Evolutionary conservation across 495 filamentous ascomycete species (phyloP).

Genomic region (Neurospora intermedia): DNA sequence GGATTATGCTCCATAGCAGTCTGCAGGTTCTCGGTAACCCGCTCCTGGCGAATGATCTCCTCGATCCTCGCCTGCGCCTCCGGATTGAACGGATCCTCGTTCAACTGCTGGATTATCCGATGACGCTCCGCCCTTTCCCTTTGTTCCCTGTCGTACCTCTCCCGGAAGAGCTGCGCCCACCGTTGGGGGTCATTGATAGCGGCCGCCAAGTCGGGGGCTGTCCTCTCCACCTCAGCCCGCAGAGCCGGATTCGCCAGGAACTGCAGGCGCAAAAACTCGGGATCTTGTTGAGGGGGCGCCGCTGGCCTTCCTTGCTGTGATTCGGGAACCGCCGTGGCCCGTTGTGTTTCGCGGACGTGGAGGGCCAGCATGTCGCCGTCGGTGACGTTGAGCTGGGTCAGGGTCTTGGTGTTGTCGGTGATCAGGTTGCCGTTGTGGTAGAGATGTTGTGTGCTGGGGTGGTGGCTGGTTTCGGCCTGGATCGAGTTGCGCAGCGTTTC

Average conservation of each 20-base stretch:
- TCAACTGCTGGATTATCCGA: slow-evolving; percentile 64
- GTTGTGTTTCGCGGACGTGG: slow-evolving; percentile 53
- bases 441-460: slow-evolving; percentile 53
- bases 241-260: slow-evolving; percentile 69
- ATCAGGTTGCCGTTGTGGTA: slow-evolving; percentile 87
- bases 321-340: slow-evolving; percentile 25
- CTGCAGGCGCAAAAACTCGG: slow-evolving; percentile 72
- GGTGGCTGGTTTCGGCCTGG: slow-evolving; percentile 42
- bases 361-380: slow-evolving; percentile 91
- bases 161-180: slow-evolving; percentile 59
- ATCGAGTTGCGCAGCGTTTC: slow-evolving; percentile 80
- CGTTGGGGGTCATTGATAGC: slow-evolving; percentile 66
- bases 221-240: slow-evolving; percentile 53
- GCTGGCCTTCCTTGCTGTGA: slow-evolving; percentile 14
- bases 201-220: slow-evolving; percentile 63
- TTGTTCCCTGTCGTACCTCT: slow-evolving; percentile 55
- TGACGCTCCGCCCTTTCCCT: slow-evolving; percentile 63
- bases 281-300: slow-evolving; percentile 40
- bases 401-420: slow-evolving; percentile 61
- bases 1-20: slow-evolving; percentile 94
- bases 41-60: slow-evolving; percentile 90
- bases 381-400: slow-evolving; percentile 68
- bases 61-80: slow-evolving; percentile 89
- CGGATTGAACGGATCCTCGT: slow-evolving; percentile 83
- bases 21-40: slow-evolving; percentile 87